A percentile compares a stretch with the other conserved stretches of the same genome.
phyloP scores from a whole-genome alignment of 1,284 basidiomycete genomes.

The Rhodotorula sp. region DNA sequence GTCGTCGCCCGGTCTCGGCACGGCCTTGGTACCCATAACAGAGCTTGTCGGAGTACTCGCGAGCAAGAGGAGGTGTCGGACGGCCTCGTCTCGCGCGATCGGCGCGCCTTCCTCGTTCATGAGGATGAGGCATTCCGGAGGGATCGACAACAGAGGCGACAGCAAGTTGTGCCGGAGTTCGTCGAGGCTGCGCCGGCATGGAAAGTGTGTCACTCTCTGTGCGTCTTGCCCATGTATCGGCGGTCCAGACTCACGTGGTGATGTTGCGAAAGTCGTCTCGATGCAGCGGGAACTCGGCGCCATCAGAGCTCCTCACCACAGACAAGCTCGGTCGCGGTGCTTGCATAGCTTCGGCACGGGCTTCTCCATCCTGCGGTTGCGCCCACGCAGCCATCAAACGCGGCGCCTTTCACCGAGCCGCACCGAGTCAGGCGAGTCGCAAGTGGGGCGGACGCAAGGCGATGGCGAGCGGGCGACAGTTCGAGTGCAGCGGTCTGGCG shows the following conservation, averaged over 20 bases:
- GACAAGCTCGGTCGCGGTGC: conserved; percentile 15
- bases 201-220: too few relatives aligned
- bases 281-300: conserved; percentile 30
- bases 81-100: conserved; percentile 24
- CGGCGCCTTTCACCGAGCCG: conserved; percentile 2
- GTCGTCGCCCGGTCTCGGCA: too few relatives aligned
- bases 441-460: neutral
- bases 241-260: conserved; percentile 22
- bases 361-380: neutral
- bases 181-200: conserved; percentile 17
- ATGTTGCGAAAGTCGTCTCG: conserved; percentile 26
- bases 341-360: neutral
- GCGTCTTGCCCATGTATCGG: too few relatives aligned
- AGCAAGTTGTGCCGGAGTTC: conserved; percentile 31
- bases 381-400: neutral
- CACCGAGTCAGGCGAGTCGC: conserved; percentile 2
- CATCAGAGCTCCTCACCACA: conserved; percentile 34
- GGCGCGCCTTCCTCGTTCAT: conserved; percentile 40
- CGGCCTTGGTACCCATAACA: neutral
- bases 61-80: conserved; percentile 24
- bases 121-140: conserved; percentile 36
- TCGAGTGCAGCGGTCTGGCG: too few relatives aligned
- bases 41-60: conserved; percentile 1
- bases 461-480: neutral
- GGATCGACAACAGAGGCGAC: conserved; percentile 31